phyloP scores from a whole-genome alignment of 108 stramenopile genomes.

The Skeletonema tropicum region DNA sequence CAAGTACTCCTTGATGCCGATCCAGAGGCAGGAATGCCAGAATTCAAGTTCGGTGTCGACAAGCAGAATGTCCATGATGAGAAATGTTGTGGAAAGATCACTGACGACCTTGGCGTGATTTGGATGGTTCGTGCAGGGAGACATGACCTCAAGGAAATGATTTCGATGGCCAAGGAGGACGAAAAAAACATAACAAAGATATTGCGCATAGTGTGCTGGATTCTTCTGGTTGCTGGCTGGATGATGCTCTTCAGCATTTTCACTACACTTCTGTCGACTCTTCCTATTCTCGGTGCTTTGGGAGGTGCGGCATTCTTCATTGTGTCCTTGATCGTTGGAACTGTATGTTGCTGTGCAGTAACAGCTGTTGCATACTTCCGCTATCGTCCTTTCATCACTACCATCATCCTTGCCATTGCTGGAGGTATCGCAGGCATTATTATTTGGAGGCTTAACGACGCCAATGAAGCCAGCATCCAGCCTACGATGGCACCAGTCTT shows the following conservation, averaged over 20 bases:
- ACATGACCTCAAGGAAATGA: conserved; percentile 52
- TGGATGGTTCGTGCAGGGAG: conserved; percentile 61
- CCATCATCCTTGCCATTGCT: conserved; percentile 41
- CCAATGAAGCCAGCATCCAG: conserved; percentile 21
- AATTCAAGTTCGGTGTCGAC: conserved; percentile 50
- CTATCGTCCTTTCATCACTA: conserved; percentile 47
- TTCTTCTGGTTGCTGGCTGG: conserved; percentile 49
- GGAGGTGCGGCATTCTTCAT: conserved; percentile 53
- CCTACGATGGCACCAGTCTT: conserved; percentile 31
- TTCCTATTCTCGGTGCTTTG: conserved; percentile 43
- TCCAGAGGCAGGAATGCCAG: conserved; percentile 34
- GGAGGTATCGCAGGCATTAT: conserved; percentile 47
- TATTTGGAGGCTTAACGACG: conserved; percentile 36
- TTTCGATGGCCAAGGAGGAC: conserved; percentile 55
- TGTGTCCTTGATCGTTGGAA: conserved; percentile 46
- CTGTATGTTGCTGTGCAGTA: conserved; percentile 49
- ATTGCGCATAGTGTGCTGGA: conserved; percentile 43
- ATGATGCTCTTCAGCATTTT: conserved; percentile 55
- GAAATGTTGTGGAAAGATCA: conserved; percentile 49
- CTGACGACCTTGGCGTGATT: conserved; percentile 54
- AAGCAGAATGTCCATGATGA: conserved; percentile 44
- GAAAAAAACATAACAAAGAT: conserved; percentile 49
- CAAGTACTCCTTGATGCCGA: conserved; percentile 46
- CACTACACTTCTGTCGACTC: conserved; percentile 37
- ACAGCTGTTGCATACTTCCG: conserved; percentile 58